Base-by-base conservation (phyloP, 1,139 yeast species). In the Zygoascus hellenicus region DNA sequence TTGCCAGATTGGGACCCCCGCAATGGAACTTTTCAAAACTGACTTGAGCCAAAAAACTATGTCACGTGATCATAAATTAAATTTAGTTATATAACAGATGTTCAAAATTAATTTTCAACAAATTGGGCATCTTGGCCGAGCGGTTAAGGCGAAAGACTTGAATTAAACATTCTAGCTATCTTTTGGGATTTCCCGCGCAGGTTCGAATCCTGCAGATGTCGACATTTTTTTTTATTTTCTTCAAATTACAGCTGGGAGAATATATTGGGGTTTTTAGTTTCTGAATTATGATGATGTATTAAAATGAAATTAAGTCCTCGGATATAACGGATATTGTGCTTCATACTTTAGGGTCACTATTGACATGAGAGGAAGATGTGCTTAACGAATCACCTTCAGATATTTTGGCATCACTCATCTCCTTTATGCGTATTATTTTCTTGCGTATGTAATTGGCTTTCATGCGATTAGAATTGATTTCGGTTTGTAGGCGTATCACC, bases 191-290 rank as follows among this genome's bases (percentile, higher is more conserved):
- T 51, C 63, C 58, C 62, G 61, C 63, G 62, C 55, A 59, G 63
- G 62, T 59, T 59, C 63, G 61, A 59, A 57, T 58, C 62, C 63
- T 59, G 63, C 62, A 53, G 51, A 56, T 59, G 61, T 59, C 63
- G 62, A 30, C 42, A 48, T 46, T 15, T 43, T 52, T 55, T 48
- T 52, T 43, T 22, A 10, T 38, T 35, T 33, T 22, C 11, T 29
- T 40, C 4, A 15, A 7, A 1, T 16, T 22, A 26, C 7, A 13
- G 15, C 9, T 31, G 9, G 16, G 11, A 11, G 26, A 11, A 14
- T 13, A n/a, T n/a, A n/a, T n/a, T n/a, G n/a, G n/a, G n/a, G n/a
- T n/a, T n/a, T n/a, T n/a, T n/a, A n/a, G n/a, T 17, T 7, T 28
- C 13, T 10, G 7, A 5, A 29, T 3, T 14, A 34, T 13, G 10